Percentiles rank a stretch among this genome's conserved stretches.
phyloP scores from a whole-genome alignment of 164 flowering plant genomes.

The Dillenia suffruticosa region DNA sequence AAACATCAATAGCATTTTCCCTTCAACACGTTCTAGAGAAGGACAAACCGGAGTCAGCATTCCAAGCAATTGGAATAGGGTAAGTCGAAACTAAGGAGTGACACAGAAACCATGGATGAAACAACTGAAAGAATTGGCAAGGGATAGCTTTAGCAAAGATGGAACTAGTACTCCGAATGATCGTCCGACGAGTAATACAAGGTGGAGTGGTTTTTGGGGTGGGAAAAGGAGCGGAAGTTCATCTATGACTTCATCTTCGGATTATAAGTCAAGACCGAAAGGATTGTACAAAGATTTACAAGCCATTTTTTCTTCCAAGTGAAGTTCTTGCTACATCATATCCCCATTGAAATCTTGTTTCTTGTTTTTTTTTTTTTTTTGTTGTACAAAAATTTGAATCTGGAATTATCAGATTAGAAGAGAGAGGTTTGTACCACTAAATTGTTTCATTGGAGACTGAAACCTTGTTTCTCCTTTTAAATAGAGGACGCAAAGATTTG shows the following conservation, averaged over 20 bases:
- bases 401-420: too few species aligned
- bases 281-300: conserved; percentile 71
- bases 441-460: too few species aligned
- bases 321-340: not conserved
- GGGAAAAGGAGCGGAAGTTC: conserved; percentile 65
- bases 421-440: too few species aligned
- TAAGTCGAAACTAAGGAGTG: conserved; percentile 44
- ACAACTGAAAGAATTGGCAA: conserved; percentile 80
- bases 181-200: conserved; percentile 51
- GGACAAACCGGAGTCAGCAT: conserved; percentile 22
- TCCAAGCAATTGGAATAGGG: conserved; percentile 31
- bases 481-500: too few species aligned
- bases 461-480: too few species aligned
- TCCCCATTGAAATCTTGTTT: too few species aligned
- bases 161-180: conserved; percentile 29
- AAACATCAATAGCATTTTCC: conserved; percentile 28
- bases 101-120: conserved; percentile 69
- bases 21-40: conserved; percentile 2
- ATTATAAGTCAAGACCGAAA: conserved; percentile 47
- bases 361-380: too few species aligned
- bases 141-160: conserved; percentile 71
- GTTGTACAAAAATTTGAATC: too few species aligned
- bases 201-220: conserved; percentile 58
- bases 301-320: conserved; percentile 71
- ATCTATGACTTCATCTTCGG: conserved; percentile 42